A percentile compares a stretch with the other conserved stretches of the same genome.
Conservation (phyloP, 768 basidiomycete species). For the Tulasnella sp. region DNA sequence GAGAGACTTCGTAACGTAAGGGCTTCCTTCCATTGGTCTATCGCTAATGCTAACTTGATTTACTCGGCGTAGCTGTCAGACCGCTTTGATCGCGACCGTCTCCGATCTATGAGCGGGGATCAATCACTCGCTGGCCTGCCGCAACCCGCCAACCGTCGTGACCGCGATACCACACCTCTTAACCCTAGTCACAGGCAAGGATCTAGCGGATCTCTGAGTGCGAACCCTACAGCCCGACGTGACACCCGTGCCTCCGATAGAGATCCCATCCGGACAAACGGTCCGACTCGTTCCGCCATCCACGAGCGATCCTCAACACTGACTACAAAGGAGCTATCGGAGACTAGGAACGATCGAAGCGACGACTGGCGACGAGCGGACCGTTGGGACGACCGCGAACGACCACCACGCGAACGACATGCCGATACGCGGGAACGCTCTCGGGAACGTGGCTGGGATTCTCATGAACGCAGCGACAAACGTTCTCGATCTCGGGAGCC, state of each 20-base stretch:
- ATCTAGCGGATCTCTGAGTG: neutral
- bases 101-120: constrained; percentile 27
- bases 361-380: constrained; percentile 68
- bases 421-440: constrained; percentile 52
- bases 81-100: constrained; percentile 58
- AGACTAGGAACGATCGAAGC: constrained; percentile 37
- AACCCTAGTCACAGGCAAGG: neutral
- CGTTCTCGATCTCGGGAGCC: constrained; percentile 8
- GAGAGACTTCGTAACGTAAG: constrained; percentile 67
- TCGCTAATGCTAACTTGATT: neutral
- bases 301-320: neutral
- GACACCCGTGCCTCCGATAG: constrained; percentile 13
- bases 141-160: constrained; percentile 4
- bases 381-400: constrained; percentile 44
- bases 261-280: neutral
- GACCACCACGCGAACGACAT: constrained; percentile 33
- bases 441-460: constrained; percentile 35
- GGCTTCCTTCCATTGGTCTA: neutral
- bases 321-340: neutral
- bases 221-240: neutral
- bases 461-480: constrained; percentile 16
- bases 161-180: neutral
- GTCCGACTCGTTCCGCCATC: neutral
- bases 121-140: constrained; percentile 22
- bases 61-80: constrained; percentile 56